Evolutionary conservation across 75 land plant genomes (phyloP).

Genomic region (Cunninghamia lanceolata): DNA sequence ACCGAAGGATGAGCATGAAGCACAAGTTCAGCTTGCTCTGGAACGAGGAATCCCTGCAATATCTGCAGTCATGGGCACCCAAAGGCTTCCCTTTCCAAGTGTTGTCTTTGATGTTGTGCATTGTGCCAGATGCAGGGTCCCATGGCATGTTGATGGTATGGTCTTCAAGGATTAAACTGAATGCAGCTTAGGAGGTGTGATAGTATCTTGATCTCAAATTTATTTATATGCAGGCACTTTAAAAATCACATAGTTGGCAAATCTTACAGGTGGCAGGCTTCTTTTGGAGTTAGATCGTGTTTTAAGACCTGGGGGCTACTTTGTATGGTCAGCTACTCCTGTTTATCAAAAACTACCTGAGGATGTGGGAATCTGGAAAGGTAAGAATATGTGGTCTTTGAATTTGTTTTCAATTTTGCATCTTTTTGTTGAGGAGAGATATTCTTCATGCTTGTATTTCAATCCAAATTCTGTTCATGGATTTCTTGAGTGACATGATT

Average conservation of each 20-base stretch:
- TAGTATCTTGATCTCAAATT: neutral
- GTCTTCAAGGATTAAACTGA: neutral
- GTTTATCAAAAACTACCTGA: slow-evolving; percentile 57
- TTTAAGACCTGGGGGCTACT: slow-evolving; percentile 68
- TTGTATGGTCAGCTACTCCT: slow-evolving; percentile 83
- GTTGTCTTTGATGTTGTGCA: slow-evolving; percentile 66
- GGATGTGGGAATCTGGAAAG: slow-evolving; percentile 68
- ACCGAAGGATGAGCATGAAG: slow-evolving; percentile 82
- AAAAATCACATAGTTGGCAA: neutral
- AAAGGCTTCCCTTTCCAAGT: slow-evolving; percentile 65
- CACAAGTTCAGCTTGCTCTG: slow-evolving; percentile 77
- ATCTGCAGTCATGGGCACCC: slow-evolving; percentile 73
- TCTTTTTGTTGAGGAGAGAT: neutral
- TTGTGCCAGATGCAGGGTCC: slow-evolving; percentile 77
- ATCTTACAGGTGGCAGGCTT: slow-evolving; percentile 61
- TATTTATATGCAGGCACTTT: neutral
- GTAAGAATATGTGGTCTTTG: slow-evolving; percentile 17
- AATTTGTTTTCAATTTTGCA: neutral
- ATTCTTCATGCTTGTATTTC: neutral
- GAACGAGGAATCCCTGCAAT: slow-evolving; percentile 76
- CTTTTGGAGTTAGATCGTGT: slow-evolving; percentile 70
- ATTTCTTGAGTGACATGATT: neutral
- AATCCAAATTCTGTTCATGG: neutral
- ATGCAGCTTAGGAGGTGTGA: neutral
- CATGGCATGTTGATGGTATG: slow-evolving; percentile 74